Conservation (phyloP, 768 basidiomycete species). For the Amanita molliuscula region DNA sequence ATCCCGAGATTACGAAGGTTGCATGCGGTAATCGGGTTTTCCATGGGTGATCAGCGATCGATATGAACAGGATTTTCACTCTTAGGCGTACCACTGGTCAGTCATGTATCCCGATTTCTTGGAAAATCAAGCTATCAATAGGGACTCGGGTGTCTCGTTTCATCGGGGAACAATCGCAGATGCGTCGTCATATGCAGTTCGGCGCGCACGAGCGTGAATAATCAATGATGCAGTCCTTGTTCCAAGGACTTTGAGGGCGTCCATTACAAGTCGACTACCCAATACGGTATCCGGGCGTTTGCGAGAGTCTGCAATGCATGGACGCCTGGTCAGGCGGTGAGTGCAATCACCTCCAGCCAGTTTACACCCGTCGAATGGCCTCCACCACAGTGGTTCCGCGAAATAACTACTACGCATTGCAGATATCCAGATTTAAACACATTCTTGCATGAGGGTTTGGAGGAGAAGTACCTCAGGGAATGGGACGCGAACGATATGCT, state of each 20-base stretch:
- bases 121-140: conserved; percentile 23
- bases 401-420: conserved; percentile 25
- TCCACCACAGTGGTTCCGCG: conserved; percentile 39
- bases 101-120: conserved; percentile 45
- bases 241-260: conserved; percentile 47
- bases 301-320: conserved; percentile 46
- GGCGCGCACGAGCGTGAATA: too few species aligned
- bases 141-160: not conserved
- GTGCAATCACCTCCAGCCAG: conserved; percentile 7
- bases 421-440: conserved; percentile 38
- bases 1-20: conserved; percentile 35
- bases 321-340: conserved; percentile 46
- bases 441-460: conserved; percentile 45
- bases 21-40: conserved; percentile 41
- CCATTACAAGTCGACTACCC: conserved; percentile 36
- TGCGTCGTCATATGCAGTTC: too few species aligned
- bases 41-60: conserved; percentile 44
- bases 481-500: conserved; percentile 53
- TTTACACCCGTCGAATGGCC: not conserved
- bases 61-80: not conserved
- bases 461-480: conserved; percentile 25
- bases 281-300: conserved; percentile 44
- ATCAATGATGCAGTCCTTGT: too few species aligned
- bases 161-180: not conserved
- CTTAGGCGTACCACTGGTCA: conserved; percentile 46